Base-by-base conservation (phyloP, 2,329 filamentous ascomycete species). In the Pezicula rhizophila region DNA sequence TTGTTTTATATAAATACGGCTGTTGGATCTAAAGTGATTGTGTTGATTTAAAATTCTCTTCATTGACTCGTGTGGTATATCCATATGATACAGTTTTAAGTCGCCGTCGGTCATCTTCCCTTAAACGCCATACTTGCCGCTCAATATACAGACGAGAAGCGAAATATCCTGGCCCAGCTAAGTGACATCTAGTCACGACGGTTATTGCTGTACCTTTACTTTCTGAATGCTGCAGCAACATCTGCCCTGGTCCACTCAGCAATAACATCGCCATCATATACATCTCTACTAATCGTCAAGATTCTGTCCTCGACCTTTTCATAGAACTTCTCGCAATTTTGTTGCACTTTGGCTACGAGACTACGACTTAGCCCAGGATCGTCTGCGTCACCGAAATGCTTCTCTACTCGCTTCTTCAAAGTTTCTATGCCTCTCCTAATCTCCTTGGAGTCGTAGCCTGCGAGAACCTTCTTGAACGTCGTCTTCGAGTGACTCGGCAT, bases 351-450 rank as follows among this genome's bases (percentile, higher is more conserved):
- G 45, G 67, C 67, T 20, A 84, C 80, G 37, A 85, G 69, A 33
- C 72, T 72, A 44, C 73, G 71, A 50, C 57, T 60, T 8, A 64
- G 50, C 10, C 72, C 78, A 48, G 82, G 80, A 54, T 91, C 87
- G 58, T 95, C 89, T 5, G 84, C 87, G 57, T 95, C 89, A 39
- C 89, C 89, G 74, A 97, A 97, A 68, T 97, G 92, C 72, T 97
- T 99, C 70, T 97, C 92, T 1, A 97, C 88, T 44, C 92, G 80
- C 72, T 95, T 96, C 61, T 85, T 85, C 57, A 97, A 75, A 47
- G 88, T 80, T 61, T 96, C 89, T 57, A 96, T 85, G n/a, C 92
- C 91, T 64, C 91, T 90, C 55, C 87, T 80, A 39, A 96, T 79
- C 68, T 96, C 90, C 64, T 88, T 91, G 17, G 76, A 75, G 66